These are phyloP conservation scores for Calonectria pteridis DNA, from an alignment of 2,329 filamentous ascomycete genomes.

Conservation along the genomic window DNA sequence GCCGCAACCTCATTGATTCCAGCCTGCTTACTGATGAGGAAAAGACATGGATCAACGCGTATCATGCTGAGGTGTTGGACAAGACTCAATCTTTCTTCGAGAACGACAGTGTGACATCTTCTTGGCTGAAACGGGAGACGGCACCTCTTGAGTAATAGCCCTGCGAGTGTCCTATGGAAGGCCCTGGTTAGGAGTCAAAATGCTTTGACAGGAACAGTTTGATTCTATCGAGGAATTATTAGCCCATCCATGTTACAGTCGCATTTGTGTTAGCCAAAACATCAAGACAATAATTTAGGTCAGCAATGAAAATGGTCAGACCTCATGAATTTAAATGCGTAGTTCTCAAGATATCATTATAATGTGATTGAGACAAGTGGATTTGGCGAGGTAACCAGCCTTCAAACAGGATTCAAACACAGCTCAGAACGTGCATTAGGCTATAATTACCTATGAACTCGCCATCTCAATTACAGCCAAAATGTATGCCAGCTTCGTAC, in stretches of 20 bases:
- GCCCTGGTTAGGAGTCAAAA: background rate
- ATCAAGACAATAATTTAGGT: no score
- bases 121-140: slow-evolving; percentile 92
- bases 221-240: background rate
- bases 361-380: background rate
- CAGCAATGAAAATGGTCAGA: background rate
- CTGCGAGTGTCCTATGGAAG: background rate
- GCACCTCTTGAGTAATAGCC: slow-evolving; percentile 61
- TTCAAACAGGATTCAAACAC: background rate
- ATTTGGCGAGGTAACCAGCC: background rate
- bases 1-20: slow-evolving; percentile 86
- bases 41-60: slow-evolving; percentile 88
- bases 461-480: background rate
- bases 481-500: background rate
- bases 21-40: slow-evolving; percentile 79
- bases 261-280: background rate
- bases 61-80: slow-evolving; percentile 82
- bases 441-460: background rate
- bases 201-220: background rate
- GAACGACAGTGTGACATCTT: slow-evolving; percentile 76
- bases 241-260: background rate
- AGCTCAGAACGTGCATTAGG: no score
- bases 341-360: no score
- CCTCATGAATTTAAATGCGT: background rate
- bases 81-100: slow-evolving; percentile 86